Base-by-base conservation (phyloP, 2,329 filamentous ascomycete species). In the Aspergillus pseudotamarii region DNA sequence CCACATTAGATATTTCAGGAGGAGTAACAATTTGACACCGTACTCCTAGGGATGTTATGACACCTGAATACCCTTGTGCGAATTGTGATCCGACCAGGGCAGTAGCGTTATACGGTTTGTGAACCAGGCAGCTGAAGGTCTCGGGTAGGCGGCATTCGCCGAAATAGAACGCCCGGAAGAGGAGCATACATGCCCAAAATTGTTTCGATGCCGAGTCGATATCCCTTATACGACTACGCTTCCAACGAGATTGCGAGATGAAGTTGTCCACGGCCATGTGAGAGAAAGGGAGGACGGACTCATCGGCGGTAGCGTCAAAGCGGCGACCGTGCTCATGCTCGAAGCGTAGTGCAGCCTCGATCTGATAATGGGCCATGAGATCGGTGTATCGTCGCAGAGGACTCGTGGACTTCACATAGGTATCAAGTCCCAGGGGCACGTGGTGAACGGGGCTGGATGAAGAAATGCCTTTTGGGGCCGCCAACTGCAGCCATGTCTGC, bases 311-410 rank as follows among this genome's bases (percentile, higher is more conserved):
- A 32, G 71, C 72, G 55, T 80, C 68, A 28, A 85, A 76, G n/a
- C 71, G 78, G 23, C 74, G 72, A 16, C 81, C 81, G 5, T 79
- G 78, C 34, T 75, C 69, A 12, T 82, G 80, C 74, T 89, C 87
- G 64, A 84, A 81, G 12, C 85, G 84, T 46, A 90, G 68, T 1
- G 85, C 86, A 8, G 86, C 84, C 77, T 89, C 86, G 54, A 89
- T 87, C 67, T 90, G 87, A 81, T 88, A 89, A 71, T 89, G 87
- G 12, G 82, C 78, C 53, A 89, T 79, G 71, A 89, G 81, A 73
- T 90, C 88, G 54, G 79, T 80, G 72, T 85, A 89, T 43, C 87
- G 82, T 57, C 88, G 84, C 26, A 90, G 78, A 1, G 88, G 88
- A 69, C 84, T 88, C 0, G 87, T 89, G 57, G 83, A 81, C 74